Evolutionary conservation across 768 basidiomycete genomes (phyloP), one percentile per base, ranked within the genome.

Genomic region (Pleurotus ostreatus): DNA sequence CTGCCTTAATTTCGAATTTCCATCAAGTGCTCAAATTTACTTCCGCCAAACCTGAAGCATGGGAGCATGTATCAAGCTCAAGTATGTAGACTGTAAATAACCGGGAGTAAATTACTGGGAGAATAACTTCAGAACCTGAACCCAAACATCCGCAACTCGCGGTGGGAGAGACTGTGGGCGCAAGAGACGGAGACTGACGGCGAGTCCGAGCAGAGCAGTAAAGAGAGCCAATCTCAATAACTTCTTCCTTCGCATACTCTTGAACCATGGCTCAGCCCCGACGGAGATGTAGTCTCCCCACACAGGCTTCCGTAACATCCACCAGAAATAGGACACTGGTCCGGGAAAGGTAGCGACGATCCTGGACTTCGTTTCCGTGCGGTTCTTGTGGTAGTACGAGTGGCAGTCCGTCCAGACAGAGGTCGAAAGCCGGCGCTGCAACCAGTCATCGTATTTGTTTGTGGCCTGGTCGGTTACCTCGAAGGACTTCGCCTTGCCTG

Each of bases 261-360:
- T 61, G 55, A 60, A 64, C 74, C 78, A 77, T 45, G 60, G 62
- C 57, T 77, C 72, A 13, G 70, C 78, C 25, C 70, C 75, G 18
- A 75, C 71, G 18, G 68, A 70, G 34, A 63, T 64, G 64, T 78
- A 84, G 41, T 74, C 63, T 16, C 69, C 65, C 78, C 78, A 83
- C 26, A 63, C 62, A 5, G 75, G 75, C 23, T 57, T 63, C 22
- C 76, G 74, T 45, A 67, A 67, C 45, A 79, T 66, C 79, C 80
- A 81, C 81, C 81, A 83, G 61, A 81, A 79, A 30, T 78, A 65
- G 8, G 67, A 55, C 46, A 78, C 74, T 7, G 78, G 74, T 11
- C 84, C 84, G 43, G 83, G 84, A 66, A 83, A 85, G 9, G 74
- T 79, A 13, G 74, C 74, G 25, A 78, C 59, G 46, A 78, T 75